These are phyloP conservation scores for Claviceps paspali DNA, from an alignment of 2,329 filamentous ascomycete genomes.

Conservation along the genomic window DNA sequence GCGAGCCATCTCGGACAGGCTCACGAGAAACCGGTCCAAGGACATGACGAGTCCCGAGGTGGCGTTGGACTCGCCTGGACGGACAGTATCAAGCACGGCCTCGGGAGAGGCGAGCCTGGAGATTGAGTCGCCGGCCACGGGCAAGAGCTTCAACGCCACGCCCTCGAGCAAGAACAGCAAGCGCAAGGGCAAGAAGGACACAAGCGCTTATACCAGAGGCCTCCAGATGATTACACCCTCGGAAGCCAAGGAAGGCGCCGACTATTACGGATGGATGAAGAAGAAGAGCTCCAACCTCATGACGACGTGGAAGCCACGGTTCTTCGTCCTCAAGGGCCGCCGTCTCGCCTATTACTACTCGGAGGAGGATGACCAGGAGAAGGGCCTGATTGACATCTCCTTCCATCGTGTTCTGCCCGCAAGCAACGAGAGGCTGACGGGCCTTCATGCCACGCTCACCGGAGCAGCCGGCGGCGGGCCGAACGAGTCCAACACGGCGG, in stretches of 20 bases:
- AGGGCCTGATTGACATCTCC: conserved; percentile 92
- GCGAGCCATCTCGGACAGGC: conserved; percentile 70
- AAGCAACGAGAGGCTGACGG: conserved; percentile 78
- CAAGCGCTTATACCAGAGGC: conserved; percentile 82
- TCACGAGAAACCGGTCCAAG: conserved; percentile 40
- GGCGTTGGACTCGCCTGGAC: conserved; percentile 47
- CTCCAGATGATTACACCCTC: conserved; percentile 65
- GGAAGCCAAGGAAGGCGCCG: conserved; percentile 72
- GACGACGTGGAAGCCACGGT: conserved; percentile 90
- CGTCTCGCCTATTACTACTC: conserved; percentile 93
- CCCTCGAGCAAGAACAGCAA: conserved; percentile 32
- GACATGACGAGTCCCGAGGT: conserved; percentile 36
- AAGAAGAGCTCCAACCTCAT: conserved; percentile 94
- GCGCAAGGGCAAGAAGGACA: conserved; percentile 82
- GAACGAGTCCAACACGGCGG: conserved; percentile 23
- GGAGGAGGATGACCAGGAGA: conserved; percentile 81
- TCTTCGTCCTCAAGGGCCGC: conserved; percentile 89
- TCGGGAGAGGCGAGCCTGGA: conserved; percentile 58
- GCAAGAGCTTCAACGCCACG: conserved; percentile 38
- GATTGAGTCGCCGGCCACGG: conserved; percentile 55
- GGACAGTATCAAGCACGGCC: conserved; percentile 61
- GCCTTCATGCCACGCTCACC: conserved; percentile 81
- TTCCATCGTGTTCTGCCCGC: conserved; percentile 93
- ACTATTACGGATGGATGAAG: conserved; percentile 99
- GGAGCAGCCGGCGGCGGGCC: conserved; percentile 53